Base-by-base conservation (phyloP, 2,329 filamentous ascomycete genomes). In the Penicillium sp. region DNA sequence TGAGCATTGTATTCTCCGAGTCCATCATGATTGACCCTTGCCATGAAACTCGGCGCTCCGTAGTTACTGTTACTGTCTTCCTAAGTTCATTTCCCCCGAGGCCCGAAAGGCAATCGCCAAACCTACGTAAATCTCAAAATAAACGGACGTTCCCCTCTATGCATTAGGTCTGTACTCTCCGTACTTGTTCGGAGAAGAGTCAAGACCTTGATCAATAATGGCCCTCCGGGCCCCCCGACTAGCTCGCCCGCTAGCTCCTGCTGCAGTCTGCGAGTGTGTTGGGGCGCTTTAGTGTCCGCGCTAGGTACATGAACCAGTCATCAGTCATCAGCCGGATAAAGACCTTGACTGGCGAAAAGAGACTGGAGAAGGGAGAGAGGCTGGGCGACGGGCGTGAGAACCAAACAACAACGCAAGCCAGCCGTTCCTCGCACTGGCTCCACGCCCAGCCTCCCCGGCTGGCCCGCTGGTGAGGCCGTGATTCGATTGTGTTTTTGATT, bases 381-480 rank as follows among this genome's bases (percentile, higher is more conserved):
- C 20, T 50, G 48, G 31, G 48, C 11, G 22, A 22, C 3, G 22
- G 22, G 4, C 22, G 31, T 6, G 31, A 50, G 20, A 22, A n/a
- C 20, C 25, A 25, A 52, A n/a, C 25, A 39, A 25, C 14, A 45
- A 55, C 42, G 52, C 42, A 37, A 43, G 52, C 52, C 52, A 45
- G n/a, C 52, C 52, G 52, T 55, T 55, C 41, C 42, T 47, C 38
- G 52, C 41, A 34, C 51, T 54, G 22, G 28, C 17, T 35, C 39
- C 22, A 42, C 35, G 51, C 37, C 51, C 37, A 39, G 35, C 50
- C 37, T 28, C 17, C 50, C 31, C n/a, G 17, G 37, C 22, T 17
- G 38, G 15, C 25, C 17, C 38, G 25, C 37, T 54, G 39, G 14
- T 15, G 17, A 47, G 6, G 39, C n/a, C 7, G 34, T 25, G 39